These are phyloP conservation scores for Corinectria fuckeliana DNA, from an alignment of 2,329 filamentous ascomycete genomes.

Conservation along the genomic window DNA sequence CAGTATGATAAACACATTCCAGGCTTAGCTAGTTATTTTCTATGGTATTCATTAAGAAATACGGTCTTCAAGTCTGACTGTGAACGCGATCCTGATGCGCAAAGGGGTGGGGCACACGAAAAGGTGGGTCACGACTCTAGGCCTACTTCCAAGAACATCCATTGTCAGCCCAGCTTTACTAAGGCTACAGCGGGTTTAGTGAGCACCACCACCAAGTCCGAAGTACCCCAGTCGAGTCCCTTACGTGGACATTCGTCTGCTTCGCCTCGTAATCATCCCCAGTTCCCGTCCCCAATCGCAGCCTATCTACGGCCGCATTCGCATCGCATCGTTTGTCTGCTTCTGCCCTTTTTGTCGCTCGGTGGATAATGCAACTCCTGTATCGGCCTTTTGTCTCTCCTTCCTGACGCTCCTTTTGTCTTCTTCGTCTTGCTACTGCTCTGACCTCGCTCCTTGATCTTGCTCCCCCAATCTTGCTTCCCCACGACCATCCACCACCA, in stretches of 20 bases:
- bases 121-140: no score
- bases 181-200: constrained; percentile 11
- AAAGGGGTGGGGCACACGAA: no score
- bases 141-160: not conserved
- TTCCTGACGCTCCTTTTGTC: constrained; percentile 37
- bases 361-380: constrained; percentile 31
- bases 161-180: constrained; percentile 5
- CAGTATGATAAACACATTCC: no score
- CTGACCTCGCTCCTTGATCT: constrained; percentile 19
- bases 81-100: no score
- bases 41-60: no score
- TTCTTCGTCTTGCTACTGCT: constrained; percentile 15
- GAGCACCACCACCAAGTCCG: not conserved
- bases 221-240: constrained; percentile 13
- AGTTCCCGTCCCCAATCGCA: constrained; percentile 25
- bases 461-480: not conserved
- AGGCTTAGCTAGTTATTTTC: no score
- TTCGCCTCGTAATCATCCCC: constrained; percentile 30
- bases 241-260: constrained; percentile 38
- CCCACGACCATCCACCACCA: not conserved
- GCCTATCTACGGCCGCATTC: constrained; percentile 14
- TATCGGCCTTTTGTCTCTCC: constrained; percentile 31
- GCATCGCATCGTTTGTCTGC: constrained; percentile 17
- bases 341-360: constrained; percentile 13
- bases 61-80: no score